Conservation (phyloP, 805 yeast species). For the Saturnispora diversa region DNA sequence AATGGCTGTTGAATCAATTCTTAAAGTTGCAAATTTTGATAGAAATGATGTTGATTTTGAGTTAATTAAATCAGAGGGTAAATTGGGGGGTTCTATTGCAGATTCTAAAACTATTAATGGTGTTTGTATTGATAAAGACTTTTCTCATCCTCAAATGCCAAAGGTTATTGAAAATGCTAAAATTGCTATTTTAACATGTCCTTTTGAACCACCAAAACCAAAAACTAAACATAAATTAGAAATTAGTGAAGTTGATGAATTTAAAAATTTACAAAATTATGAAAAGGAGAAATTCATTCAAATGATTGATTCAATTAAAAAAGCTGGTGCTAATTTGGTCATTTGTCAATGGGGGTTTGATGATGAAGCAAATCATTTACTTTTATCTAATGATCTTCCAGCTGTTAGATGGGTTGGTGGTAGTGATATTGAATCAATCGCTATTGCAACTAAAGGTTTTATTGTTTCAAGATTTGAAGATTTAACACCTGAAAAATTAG, state of each 20-base stretch:
- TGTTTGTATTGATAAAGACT: constrained; percentile 90
- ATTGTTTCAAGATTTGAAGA: constrained; percentile 98
- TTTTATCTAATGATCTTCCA: constrained; percentile 79
- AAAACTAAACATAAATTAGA: constrained; percentile 96
- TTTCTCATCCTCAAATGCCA: constrained; percentile 98
- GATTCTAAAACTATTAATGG: constrained; percentile 84
- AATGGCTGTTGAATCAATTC: constrained; percentile 95
- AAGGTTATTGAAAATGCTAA: constrained; percentile 70
- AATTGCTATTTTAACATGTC: constrained; percentile 93
- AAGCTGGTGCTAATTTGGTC: constrained; percentile 89
- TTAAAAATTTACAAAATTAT: constrained; percentile 79
- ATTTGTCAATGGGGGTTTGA: constrained; percentile 99
- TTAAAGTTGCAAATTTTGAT: constrained; percentile 83
- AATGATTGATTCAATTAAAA: constrained; percentile 82
- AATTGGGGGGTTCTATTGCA: constrained; percentile 87
- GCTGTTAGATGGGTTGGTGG: constrained; percentile 99
- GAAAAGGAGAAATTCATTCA: constrained; percentile 85
- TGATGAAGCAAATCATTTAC: constrained; percentile 93
- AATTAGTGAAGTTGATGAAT: constrained; percentile 89
- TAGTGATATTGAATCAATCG: constrained; percentile 88
- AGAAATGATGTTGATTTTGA: constrained; percentile 96
- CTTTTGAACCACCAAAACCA: constrained; percentile 99
- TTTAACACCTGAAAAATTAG: constrained; percentile 70
- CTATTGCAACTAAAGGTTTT: constrained; percentile 95
- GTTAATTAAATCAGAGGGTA: constrained; percentile 89